Evolutionary conservation across 495 filamentous ascomycete genomes (phyloP).

Genomic region (Hypomontagnella submonticulosa): DNA sequence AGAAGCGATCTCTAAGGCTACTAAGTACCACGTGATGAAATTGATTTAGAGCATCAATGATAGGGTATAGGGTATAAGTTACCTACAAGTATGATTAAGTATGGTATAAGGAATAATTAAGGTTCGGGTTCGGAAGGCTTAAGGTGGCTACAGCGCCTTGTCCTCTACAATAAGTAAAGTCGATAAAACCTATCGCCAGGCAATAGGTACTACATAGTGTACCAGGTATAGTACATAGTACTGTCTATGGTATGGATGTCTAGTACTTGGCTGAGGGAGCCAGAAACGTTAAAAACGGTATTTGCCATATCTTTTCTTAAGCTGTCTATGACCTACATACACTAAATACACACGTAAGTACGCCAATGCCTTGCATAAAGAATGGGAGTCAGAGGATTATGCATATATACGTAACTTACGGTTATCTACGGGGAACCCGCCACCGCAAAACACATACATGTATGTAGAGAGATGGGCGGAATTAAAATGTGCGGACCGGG

Average conservation of each 20-base stretch:
- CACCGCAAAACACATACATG: neutral
- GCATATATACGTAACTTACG: conserved; percentile 16
- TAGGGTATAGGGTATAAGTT: neutral
- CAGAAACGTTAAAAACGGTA: conserved; percentile 10
- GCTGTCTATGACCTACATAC: neutral
- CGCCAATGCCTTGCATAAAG: no score
- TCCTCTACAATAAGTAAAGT: no score
- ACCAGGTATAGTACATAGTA: conserved; percentile 2
- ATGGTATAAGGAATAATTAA: conserved; percentile 7
- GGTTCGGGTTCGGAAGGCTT: neutral
- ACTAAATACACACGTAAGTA: no score
- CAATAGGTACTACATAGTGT: no score
- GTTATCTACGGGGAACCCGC: conserved; percentile 11
- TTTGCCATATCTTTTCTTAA: neutral
- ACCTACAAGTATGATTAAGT: neutral
- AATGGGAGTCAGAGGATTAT: neutral
- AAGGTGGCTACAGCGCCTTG: no score
- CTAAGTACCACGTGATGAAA: conserved; percentile 21
- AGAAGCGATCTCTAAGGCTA: neutral
- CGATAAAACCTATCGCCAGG: no score
- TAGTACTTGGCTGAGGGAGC: no score
- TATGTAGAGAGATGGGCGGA: conserved; percentile 11
- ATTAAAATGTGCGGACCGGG: conserved; percentile 25
- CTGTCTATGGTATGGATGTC: no score
- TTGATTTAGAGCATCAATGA: neutral